A percentile compares a stretch with the other conserved stretches of the same genome.
phyloP scores from a whole-genome alignment of 2,329 filamentous ascomycete species.

The Gliomastix tumulicola region DNA sequence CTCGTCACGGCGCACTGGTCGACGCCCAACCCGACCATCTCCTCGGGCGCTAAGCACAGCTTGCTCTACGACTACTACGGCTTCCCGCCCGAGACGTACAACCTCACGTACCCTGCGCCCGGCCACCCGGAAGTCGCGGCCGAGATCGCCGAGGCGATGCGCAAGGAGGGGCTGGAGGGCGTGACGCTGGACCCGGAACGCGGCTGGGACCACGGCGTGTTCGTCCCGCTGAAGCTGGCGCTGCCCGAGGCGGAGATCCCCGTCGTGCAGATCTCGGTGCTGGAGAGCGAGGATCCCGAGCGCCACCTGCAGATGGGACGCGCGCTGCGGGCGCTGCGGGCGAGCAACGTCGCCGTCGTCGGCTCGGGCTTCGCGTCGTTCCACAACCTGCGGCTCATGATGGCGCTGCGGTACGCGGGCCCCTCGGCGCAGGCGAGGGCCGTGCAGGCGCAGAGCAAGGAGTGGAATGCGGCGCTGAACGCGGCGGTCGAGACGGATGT shows the following conservation, averaged over 20 bases:
- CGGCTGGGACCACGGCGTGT: conserved; percentile 56
- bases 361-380: conserved; percentile 55
- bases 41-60: conserved; percentile 35
- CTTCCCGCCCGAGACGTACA: conserved; percentile 49
- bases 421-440: conserved; percentile 7
- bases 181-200: conserved; percentile 26
- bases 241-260: conserved; percentile 44
- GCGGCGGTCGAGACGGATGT: conserved; percentile 27
- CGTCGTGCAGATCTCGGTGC: conserved; percentile 50
- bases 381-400: conserved; percentile 46
- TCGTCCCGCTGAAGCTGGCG: conserved; percentile 49
- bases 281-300: conserved; percentile 40
- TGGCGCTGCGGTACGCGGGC: conserved; percentile 17
- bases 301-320: conserved; percentile 44
- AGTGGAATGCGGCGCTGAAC: conserved; percentile 40
- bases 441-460: conserved; percentile 17
- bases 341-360: conserved; percentile 47
- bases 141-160: conserved; percentile 37
- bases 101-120: conserved; percentile 47
- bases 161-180: conserved; percentile 34
- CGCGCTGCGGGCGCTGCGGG: conserved; percentile 41
- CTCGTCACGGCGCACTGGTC: conserved; percentile 55
- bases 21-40: conserved; percentile 40
- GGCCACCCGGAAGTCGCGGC: conserved; percentile 46
- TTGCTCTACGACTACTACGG: conserved; percentile 54